These are phyloP conservation scores for Simmondsia chinensis DNA, from an alignment of 148 eudicot genomes.

Conservation along the genomic window DNA sequence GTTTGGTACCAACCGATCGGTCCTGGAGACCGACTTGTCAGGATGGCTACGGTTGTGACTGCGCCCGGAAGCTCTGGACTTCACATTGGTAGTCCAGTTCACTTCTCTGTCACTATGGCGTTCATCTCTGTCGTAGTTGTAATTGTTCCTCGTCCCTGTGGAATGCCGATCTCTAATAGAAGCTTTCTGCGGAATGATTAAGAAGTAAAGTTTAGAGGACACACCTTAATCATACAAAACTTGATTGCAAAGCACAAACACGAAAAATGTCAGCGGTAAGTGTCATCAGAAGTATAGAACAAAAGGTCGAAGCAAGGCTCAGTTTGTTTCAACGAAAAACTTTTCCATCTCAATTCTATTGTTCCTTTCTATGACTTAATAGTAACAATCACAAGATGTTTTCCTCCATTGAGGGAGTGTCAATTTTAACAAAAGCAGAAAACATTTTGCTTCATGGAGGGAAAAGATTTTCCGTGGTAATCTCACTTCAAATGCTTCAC, in stretches of 20 bases:
- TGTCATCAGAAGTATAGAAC: neutral
- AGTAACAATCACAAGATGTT: no score
- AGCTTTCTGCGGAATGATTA: slow-evolving; percentile 43
- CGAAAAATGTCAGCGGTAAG: neutral
- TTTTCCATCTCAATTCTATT: no score
- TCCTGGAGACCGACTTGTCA: slow-evolving; percentile 52
- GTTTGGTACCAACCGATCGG: slow-evolving; percentile 24
- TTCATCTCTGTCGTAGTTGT: slow-evolving; percentile 58
- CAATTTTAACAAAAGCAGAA: no score
- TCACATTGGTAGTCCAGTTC: slow-evolving; percentile 55
- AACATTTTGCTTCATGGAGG: no score
- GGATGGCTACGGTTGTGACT: slow-evolving; percentile 43
- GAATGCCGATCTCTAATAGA: slow-evolving; percentile 56
- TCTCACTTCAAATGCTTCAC: no score
- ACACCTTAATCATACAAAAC: neutral
- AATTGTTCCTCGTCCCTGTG: slow-evolving; percentile 51
- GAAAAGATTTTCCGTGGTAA: no score
- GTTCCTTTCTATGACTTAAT: no score
- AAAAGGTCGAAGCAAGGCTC: no score
- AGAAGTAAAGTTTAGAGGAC: neutral
- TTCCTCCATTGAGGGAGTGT: no score
- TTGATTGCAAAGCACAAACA: neutral
- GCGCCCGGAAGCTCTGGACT: slow-evolving; percentile 49
- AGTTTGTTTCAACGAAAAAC: no score
- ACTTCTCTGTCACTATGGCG: slow-evolving; percentile 65